Base-by-base conservation (phyloP, 208 protist species). In the Herpetomonas samuelpessoai region DNA sequence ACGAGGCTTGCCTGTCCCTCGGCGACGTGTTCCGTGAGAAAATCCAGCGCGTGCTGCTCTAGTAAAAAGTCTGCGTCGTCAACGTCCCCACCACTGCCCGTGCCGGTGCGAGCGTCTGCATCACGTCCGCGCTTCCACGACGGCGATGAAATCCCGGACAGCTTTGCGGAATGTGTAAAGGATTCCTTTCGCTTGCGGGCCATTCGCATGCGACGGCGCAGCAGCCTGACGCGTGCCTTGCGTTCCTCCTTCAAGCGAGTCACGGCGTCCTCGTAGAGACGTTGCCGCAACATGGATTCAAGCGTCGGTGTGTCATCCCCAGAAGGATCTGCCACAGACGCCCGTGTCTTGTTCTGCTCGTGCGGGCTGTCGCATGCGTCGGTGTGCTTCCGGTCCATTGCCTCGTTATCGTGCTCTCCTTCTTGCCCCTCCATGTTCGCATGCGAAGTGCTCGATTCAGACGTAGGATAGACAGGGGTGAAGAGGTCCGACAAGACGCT, bases 401-500 rank as follows among this genome's bases (percentile, higher is more conserved):
- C n/a, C n/a, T n/a, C n/a, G n/a, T n/a, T n/a, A n/a, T n/a, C n/a
- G n/a, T n/a, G n/a, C n/a, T n/a, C n/a, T n/a, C n/a, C n/a, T n/a
- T n/a, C n/a, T n/a, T n/a, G n/a, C n/a, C n/a, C n/a, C n/a, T n/a
- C n/a, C n/a, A n/a, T n/a, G n/a, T n/a, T n/a, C n/a, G n/a, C n/a
- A n/a, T n/a, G n/a, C n/a, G n/a, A n/a, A n/a, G n/a, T n/a, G n/a
- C n/a, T n/a, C n/a, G n/a, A n/a, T n/a, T n/a, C n/a, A n/a, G n/a
- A n/a, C n/a, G n/a, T n/a, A n/a, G n/a, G n/a, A n/a, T 38, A 25
- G 16, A 72, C 65, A 2, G 70, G 63, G 16, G 79, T 70, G 55
- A 81, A 95, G 2, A 83, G 49, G 50, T 77, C 58, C 1, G 85
- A 91, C 25, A 95, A 76, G 16, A 84, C 81, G 48, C 78, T 69